phyloP scores from a whole-genome alignment of 116 monocot species.

The Posidonia oceanica region DNA sequence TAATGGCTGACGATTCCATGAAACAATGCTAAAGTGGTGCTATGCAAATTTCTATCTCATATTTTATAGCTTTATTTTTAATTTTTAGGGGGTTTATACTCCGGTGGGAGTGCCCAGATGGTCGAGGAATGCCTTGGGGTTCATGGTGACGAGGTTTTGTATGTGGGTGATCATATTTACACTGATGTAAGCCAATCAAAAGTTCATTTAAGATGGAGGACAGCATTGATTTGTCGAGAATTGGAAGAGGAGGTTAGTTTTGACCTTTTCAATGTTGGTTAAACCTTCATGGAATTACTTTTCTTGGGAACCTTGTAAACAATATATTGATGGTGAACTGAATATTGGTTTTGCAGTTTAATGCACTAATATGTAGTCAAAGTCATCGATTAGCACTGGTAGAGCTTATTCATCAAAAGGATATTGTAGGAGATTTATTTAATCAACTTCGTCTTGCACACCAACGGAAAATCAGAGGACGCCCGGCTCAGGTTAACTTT shows the following conservation, averaged over 20 bases:
- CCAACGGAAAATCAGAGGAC: constrained; percentile 51
- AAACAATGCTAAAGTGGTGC: background rate
- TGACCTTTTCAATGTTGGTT: background rate
- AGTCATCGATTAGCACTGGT: constrained; percentile 40
- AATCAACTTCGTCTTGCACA: constrained; percentile 86
- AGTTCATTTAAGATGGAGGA: constrained; percentile 91
- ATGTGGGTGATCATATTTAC: constrained; percentile 96
- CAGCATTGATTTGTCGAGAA: constrained; percentile 90
- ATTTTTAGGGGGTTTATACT: constrained; percentile 75
- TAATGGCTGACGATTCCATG: no score
- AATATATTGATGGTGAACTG: background rate
- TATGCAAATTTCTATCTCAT: background rate
- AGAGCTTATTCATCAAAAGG: constrained; percentile 77
- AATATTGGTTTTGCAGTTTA: constrained; percentile 44
- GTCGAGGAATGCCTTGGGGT: constrained; percentile 72
- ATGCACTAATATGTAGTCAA: constrained; percentile 61
- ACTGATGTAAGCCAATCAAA: constrained; percentile 99
- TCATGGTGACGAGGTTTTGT: constrained; percentile 94
- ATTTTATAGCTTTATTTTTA: background rate
- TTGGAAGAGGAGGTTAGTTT: constrained; percentile 85
- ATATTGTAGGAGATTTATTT: constrained; percentile 80
- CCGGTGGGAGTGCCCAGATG: constrained; percentile 95
- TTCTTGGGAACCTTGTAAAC: background rate
- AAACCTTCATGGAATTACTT: background rate
- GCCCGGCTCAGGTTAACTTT: constrained; percentile 69